Conservation (phyloP, 495 filamentous ascomycete species). For the Neurospora sp. region DNA sequence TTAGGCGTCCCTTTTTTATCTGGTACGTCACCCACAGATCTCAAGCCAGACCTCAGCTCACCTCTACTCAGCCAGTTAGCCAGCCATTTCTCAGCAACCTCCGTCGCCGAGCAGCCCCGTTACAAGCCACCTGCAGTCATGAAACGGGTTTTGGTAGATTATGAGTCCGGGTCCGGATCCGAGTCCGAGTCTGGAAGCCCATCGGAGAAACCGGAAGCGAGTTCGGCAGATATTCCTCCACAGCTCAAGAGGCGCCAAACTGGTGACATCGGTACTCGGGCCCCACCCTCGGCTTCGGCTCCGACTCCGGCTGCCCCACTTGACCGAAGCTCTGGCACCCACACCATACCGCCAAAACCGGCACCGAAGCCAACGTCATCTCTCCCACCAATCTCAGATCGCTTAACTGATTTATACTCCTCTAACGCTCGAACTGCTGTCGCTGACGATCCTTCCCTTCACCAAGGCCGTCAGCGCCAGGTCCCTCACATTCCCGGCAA, state of each 20-base stretch:
- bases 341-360: neutral
- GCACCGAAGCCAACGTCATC: slow-evolving; percentile 13
- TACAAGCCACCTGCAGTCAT: neutral
- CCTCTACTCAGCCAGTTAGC: neutral
- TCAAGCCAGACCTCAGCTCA: neutral
- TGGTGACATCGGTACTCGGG: neutral
- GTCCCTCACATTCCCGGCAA: slow-evolving; percentile 80
- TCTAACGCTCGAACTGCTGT: slow-evolving; percentile 62
- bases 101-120: neutral
- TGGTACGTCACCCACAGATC: neutral
- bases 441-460: slow-evolving; percentile 70
- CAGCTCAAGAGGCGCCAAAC: neutral
- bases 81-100: neutral
- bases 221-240: neutral
- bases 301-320: neutral
- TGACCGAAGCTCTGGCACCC: neutral
- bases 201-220: neutral
- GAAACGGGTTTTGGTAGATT: neutral
- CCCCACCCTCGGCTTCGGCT: neutral
- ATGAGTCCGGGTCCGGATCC: neutral
- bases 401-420: slow-evolving; percentile 89
- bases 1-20: neutral
- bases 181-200: neutral
- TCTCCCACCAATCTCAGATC: slow-evolving; percentile 71
- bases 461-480: slow-evolving; percentile 70